Percentiles rank a stretch among this genome's conserved stretches.
Evolutionary conservation across 768 basidiomycete genomes (phyloP).

Genomic region (Russula griseocarnosa): DNA sequence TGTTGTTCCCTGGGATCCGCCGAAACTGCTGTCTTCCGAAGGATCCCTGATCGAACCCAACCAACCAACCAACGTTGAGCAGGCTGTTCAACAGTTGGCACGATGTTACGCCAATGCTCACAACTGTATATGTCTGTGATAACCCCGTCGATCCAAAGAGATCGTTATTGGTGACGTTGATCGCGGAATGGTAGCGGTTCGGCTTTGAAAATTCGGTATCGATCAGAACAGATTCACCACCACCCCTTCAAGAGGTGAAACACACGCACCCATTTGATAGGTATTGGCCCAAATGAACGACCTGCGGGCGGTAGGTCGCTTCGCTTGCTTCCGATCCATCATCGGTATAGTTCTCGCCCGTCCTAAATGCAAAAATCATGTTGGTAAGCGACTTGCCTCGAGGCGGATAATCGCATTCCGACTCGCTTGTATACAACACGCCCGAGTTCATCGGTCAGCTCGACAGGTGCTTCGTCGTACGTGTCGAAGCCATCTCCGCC

Average conservation of each 20-base stretch:
- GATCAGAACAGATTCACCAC: constrained; percentile 2
- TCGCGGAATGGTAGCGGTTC: not conserved
- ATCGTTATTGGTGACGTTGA: constrained; percentile 21
- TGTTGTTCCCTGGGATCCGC: constrained; percentile 14
- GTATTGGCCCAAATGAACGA: constrained; percentile 27
- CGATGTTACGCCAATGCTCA: not conserved
- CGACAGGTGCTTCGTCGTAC: constrained; percentile 27
- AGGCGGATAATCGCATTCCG: not conserved
- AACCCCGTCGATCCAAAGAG: constrained; percentile 25
- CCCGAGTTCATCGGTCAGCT: constrained; percentile 25
- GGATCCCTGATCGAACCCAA: constrained; percentile 13
- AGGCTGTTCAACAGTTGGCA: not conserved
- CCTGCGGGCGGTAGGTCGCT: constrained; percentile 22
- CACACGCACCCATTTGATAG: constrained; percentile 14
- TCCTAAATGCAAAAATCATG: constrained; percentile 6
- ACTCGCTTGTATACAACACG: constrained; percentile 25
- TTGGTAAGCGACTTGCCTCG: constrained; percentile 2
- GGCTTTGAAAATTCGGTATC: constrained; percentile 1
- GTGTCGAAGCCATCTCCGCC: not conserved
- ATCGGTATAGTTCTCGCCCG: constrained; percentile 22
- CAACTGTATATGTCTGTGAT: constrained; percentile 19
- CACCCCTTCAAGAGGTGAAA: not conserved
- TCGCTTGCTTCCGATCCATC: constrained; percentile 16
- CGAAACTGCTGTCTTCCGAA: constrained; percentile 20
- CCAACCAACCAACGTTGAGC: too few relatives aligned